Evolutionary conservation across 2,329 filamentous ascomycete genomes (phyloP), one percentile per base, ranked within the genome.

Genomic region (Whalleya microplaca): DNA sequence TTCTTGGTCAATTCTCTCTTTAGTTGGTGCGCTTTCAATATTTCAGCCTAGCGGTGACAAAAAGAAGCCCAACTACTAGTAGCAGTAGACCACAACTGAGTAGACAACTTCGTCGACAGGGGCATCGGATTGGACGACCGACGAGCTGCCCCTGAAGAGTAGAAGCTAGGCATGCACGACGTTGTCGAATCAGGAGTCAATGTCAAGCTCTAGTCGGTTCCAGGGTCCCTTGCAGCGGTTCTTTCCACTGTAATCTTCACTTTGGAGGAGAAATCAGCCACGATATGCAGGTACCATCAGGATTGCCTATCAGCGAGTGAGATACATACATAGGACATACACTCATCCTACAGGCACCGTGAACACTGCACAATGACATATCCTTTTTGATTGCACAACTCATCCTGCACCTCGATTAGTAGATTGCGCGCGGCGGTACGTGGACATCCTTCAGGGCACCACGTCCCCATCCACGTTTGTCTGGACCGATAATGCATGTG

Each of bases 261-360:
- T 53, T 58, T 44, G 51, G 58, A 49, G 51, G 45, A 53, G 51
- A 61, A 21, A 46, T 58, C 51, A 41, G 40, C 51, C 46, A 51
- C 54, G 41, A 58, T 54, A 62, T 62, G 60, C 60, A 63, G 60
- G 60, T 63, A 63, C 60, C 60, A 58, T 45, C 47, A 43, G 44
- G 20, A 45, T 37, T 18, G n/a, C n/a, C n/a, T n/a, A 29, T 43
- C 23, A 56, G 37, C 54, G 54, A 62, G 55, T 59, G 47, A 41
- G 53, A 48, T 53, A 12, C 43, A 47, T n/a, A 46, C 40, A 23
- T 48, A 23, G 32, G 23, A 27, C 41, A 21, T 53, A 45, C 32
- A 54, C 55, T 50, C 57, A 53, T 53, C 32, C 49, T 48, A 21
- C 50, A 32, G 29, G 45, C 40, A 40, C 55, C 45, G 20, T 19